phyloP scores from a whole-genome alignment of 2,329 filamentous ascomycete species.

The Endoconidiophora laricicola region DNA sequence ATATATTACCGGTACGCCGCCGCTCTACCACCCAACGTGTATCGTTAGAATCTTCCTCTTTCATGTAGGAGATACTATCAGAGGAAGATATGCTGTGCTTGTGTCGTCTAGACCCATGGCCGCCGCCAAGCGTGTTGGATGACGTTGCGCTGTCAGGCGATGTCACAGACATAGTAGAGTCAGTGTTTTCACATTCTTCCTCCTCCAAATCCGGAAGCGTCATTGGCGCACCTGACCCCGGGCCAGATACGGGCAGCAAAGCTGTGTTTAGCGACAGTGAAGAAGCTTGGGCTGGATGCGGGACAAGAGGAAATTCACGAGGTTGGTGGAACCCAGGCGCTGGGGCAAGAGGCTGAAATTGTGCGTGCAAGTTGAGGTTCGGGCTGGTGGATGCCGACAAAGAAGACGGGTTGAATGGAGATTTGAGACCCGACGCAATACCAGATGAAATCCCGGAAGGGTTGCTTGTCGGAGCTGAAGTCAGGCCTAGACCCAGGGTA shows the following conservation, averaged over 20 bases:
- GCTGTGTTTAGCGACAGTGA: neutral
- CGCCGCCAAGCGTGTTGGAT: too few relatives aligned
- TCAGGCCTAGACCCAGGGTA: neutral
- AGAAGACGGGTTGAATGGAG: neutral
- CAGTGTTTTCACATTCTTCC: neutral
- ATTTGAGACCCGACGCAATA: neutral
- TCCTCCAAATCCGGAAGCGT: constrained; percentile 2
- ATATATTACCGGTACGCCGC: too few relatives aligned
- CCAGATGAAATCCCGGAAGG: neutral
- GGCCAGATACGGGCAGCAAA: constrained; percentile 21
- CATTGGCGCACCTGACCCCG: constrained; percentile 13
- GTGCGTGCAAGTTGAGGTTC: neutral
- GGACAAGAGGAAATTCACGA: constrained; percentile 5
- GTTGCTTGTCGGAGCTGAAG: neutral
- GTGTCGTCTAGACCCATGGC: constrained; percentile 23
- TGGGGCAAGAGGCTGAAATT: neutral
- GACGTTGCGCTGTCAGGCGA: too few relatives aligned
- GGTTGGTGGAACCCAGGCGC: neutral
- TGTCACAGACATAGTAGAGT: too few relatives aligned
- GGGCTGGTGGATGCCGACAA: neutral
- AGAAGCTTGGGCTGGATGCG: neutral
- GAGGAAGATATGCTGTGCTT: constrained; percentile 35
- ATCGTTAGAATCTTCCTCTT: constrained; percentile 34
- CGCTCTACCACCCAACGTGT: too few relatives aligned
- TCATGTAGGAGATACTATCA: constrained; percentile 54